Percentiles rank a stretch among this genome's conserved stretches.
Evolutionary conservation across 2,329 filamentous ascomycete genomes (phyloP).

Genomic region (Thielaviopsis cerberus): DNA sequence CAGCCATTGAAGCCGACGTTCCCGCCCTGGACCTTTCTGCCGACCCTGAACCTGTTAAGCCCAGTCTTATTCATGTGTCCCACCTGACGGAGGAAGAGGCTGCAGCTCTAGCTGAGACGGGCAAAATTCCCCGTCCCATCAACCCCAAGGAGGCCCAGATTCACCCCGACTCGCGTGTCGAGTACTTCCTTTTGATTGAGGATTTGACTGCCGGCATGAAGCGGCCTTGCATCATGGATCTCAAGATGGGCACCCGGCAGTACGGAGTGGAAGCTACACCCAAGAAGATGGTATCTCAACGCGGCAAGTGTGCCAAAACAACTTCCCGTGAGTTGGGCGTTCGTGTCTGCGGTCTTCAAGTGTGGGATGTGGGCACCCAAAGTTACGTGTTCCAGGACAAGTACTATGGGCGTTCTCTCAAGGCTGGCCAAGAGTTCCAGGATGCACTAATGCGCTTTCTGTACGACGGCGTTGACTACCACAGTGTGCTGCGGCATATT

Average conservation of each 20-base stretch:
- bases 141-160: constrained; percentile 63
- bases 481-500: constrained; percentile 69
- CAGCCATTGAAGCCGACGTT: not conserved
- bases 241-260: constrained; percentile 97
- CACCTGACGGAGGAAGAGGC: constrained; percentile 10
- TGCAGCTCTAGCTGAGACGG: constrained; percentile 9
- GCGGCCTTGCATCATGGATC: constrained; percentile 83
- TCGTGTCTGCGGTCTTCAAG: constrained; percentile 84
- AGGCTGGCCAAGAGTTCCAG: constrained; percentile 76
- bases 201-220: constrained; percentile 95
- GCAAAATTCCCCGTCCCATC: constrained; percentile 38
- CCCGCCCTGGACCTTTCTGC: not conserved
- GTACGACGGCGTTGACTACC: constrained; percentile 69
- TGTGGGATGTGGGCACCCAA: constrained; percentile 73
- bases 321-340: constrained; percentile 86
- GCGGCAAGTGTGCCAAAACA: constrained; percentile 78
- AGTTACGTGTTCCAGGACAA: constrained; percentile 95
- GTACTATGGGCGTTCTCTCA: constrained; percentile 79
- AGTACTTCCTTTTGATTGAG: constrained; percentile 84
- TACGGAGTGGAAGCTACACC: constrained; percentile 82
- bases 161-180: constrained; percentile 47
- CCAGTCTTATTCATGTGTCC: constrained; percentile 10
- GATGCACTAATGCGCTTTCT: constrained; percentile 75
- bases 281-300: constrained; percentile 85
- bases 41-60: not conserved